Evolutionary conservation across 2,329 filamentous ascomycete species (phyloP).

Genomic region (Fusarium sp.): DNA sequence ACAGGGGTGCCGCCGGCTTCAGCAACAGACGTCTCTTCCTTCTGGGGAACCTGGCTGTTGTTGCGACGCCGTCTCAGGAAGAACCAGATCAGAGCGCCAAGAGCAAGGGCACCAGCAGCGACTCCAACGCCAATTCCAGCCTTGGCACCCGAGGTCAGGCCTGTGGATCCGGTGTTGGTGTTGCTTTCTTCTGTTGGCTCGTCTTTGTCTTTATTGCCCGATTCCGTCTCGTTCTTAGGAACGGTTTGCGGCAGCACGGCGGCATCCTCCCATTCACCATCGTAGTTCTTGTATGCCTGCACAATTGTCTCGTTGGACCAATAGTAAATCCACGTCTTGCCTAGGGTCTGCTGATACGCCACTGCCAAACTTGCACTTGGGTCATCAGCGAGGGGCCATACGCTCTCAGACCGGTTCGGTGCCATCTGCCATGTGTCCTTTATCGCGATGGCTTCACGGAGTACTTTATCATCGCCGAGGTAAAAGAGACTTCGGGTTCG

Average conservation of each 20-base stretch:
- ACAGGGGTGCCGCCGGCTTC: background rate
- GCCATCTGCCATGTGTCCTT: background rate
- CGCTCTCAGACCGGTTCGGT: constrained; percentile 4
- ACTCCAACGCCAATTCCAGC: background rate
- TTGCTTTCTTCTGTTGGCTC: background rate
- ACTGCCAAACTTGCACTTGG: background rate
- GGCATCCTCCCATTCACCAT: background rate
- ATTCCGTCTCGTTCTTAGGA: background rate
- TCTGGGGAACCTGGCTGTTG: background rate
- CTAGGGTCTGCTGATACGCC: background rate
- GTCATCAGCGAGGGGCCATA: background rate
- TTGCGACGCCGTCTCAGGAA: background rate
- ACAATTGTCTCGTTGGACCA: constrained; percentile 1
- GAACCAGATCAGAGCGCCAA: background rate
- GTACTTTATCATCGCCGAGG: background rate
- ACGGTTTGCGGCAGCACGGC: background rate
- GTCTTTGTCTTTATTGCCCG: background rate
- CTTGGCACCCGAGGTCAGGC: background rate
- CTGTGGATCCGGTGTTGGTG: background rate
- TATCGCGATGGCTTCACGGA: background rate
- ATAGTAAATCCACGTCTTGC: constrained; percentile 9
- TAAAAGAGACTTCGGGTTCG: constrained; percentile 4
- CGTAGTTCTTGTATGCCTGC: background rate
- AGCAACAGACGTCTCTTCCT: background rate
- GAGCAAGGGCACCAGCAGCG: background rate